Base-by-base conservation (phyloP, 192 early-diverging fungal species). In the Rhizophagus clarus region DNA sequence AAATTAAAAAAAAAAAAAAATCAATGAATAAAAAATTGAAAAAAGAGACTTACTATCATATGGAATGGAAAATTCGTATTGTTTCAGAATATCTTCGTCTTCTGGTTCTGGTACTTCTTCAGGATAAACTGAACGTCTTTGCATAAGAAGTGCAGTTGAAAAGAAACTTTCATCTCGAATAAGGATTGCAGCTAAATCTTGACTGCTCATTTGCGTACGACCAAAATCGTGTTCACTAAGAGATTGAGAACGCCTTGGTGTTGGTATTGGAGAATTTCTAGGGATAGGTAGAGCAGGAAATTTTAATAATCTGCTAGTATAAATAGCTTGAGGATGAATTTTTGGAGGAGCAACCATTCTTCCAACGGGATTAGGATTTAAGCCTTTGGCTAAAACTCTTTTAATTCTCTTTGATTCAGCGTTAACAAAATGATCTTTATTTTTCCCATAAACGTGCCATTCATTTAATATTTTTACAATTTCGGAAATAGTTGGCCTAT, bases 61-160 rank as follows among this genome's bases (percentile, higher is more conserved):
- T 71, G 29, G 84, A 78, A 77, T 80, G 76, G 29, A 37, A 40
- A 42, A 81, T 70, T 40, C 68, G 37, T 70, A 70, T 20, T 70
- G 68, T 70, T 70, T 34, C 10, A 70, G 22, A 11, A n/a, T 40
- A 70, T 70, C 68, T 70, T 70, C 68, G 45, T 70, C 68, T 40
- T 70, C 68, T 11, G 34, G n/a, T 10, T 40, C 34, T 3, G 37
- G 22, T 40, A 45, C 68, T n/a, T 32, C 22, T 70, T n/a, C 34
- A 3, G 68, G 68, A 70, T 26, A 70, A 42, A 37, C 22, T 70
- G 31, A 17, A 70, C 68, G 68, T 70, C 68, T 32, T 70, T 70
- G 68, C 68, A 70, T 70, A 70, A 70, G 34, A 17, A 12, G 9
- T n/a, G 5, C 34, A 10, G 31, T 70, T 34, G 68, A 34, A 70